Base-by-base conservation (phyloP, 805 yeast species). In the Tetrapisispora fleetii region DNA sequence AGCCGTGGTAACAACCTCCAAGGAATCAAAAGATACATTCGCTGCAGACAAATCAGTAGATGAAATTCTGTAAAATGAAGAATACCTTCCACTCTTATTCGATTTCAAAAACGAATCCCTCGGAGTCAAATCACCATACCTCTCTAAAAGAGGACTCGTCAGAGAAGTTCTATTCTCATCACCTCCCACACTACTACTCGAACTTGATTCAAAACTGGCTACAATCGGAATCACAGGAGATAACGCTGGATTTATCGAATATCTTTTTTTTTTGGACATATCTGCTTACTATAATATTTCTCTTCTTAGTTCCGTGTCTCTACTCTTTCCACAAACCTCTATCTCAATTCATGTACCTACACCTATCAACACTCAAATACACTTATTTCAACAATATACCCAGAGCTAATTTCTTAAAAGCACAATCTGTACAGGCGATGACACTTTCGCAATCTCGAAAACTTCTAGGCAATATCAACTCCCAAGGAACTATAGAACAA, bases 201-300 rank as follows among this genome's bases (percentile, higher is more conserved):
- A 17, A 3, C 5, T 6, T 9, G 37, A 32, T 14, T 41, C 44
- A 40, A 48, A 43, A 11, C 53, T 46, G 8, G 56, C 49, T 13
- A 45, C 48, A 27, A 53, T 51, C 19, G 58, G 58, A 6, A 54
- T 30, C 18, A 53, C 54, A n/a, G 58, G 58, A 2, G 56, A 52
- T 32, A 50, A 38, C 18, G 54, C 50, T 6, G 50, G 40, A 28
- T 51, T 50, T 9, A 49, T 40, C 10, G 55, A 55, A 27, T 54
- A 50, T 45, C 57, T 48, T 33, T 55, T 53, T 48, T 42, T 52
- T 17, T 48, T 47, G 11, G 55, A 52, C 55, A 52, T 52, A 3
- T 28, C n/a, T 16, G 4, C 6, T 14, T 16, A 35, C n/a, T 36
- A 36, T n/a, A 5, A 9, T 16, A 13, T 36, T 24, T 24, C 8